phyloP scores from a whole-genome alignment of 768 basidiomycete genomes.

The Leccinum fibrillosum region DNA sequence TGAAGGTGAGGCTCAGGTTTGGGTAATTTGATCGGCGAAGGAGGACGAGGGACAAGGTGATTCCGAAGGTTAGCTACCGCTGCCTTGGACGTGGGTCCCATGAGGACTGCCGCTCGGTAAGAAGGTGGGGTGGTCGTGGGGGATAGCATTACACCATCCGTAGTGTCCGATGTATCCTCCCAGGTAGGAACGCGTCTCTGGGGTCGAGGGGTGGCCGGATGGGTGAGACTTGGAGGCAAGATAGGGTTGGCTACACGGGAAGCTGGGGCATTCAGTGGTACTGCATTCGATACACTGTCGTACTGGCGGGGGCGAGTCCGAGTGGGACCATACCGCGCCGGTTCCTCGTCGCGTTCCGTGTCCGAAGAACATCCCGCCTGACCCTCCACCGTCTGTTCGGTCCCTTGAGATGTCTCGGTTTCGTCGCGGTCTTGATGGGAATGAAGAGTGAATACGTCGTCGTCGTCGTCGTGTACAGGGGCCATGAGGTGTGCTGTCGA shows the following conservation, averaged over 20 bases:
- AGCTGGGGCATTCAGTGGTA: conserved; percentile 5
- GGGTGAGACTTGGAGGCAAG: conserved; percentile 27
- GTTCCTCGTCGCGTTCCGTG: conserved; percentile 24
- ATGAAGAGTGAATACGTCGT: conserved; percentile 42
- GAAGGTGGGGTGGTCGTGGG: conserved; percentile 47
- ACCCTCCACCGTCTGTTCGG: conserved; percentile 14
- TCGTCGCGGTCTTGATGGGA: conserved; percentile 40
- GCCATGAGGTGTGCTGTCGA: conserved; percentile 21
- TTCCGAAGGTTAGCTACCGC: conserved; percentile 12
- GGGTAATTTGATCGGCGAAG: conserved; percentile 32
- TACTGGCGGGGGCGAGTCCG: conserved; percentile 6
- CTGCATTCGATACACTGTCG: conserved; percentile 8
- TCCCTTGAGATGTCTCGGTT: conserved; percentile 18
- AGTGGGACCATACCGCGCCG: conserved; percentile 4
- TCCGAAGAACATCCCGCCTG: conserved; percentile 8
- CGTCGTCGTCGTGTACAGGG: conserved; percentile 35
- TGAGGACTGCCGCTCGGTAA: conserved; percentile 42
- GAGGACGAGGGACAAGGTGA: conserved; percentile 13
- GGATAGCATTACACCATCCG: conserved; percentile 29
- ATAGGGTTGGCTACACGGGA: conserved; percentile 22
- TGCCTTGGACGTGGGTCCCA: conserved; percentile 17
- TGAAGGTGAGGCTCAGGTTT: conserved; percentile 21
- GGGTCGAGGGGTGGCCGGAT: conserved; percentile 30
- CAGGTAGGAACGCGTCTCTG: conserved; percentile 24
- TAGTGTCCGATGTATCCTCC: conserved; percentile 39